Percentiles rank a stretch among this genome's conserved stretches.
These are phyloP conservation scores for Chytridium lagenaria DNA, from an alignment of 371 early-diverging fungal species.

Conservation along the genomic window DNA sequence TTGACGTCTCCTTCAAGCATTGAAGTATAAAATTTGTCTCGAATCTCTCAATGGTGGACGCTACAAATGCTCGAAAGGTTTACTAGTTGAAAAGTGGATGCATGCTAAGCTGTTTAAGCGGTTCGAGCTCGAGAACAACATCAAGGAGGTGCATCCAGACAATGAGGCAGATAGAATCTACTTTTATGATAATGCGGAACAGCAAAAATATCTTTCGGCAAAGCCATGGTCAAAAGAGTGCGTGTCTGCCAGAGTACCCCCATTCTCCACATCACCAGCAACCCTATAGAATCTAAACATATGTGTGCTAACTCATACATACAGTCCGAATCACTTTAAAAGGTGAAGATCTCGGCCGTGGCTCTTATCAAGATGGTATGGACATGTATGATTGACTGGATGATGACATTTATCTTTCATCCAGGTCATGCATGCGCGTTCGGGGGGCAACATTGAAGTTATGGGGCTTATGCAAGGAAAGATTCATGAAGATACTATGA, in stretches of 20 bases:
- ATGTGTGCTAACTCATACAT: neutral
- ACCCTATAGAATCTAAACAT: too few species aligned
- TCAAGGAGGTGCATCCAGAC: slow-evolving; percentile 56
- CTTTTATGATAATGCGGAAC: slow-evolving; percentile 73
- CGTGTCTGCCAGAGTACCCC: slow-evolving; percentile 17
- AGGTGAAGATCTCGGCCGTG: slow-evolving; percentile 91
- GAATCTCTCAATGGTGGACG: slow-evolving; percentile 30
- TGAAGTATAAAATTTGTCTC: too few species aligned
- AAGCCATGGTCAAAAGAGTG: slow-evolving; percentile 87
- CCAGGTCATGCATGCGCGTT: slow-evolving; percentile 93
- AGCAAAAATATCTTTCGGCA: slow-evolving; percentile 65
- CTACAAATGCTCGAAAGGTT: slow-evolving; percentile 34
- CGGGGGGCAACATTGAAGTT: slow-evolving; percentile 95
- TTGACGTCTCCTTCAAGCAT: too few species aligned
- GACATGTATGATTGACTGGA: neutral
- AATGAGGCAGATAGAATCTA: slow-evolving; percentile 79
- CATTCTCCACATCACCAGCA: too few species aligned
- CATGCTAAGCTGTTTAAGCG: slow-evolving; percentile 19
- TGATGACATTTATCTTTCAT: neutral
- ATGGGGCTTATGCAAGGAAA: slow-evolving; percentile 99
- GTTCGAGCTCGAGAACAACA: slow-evolving; percentile 87
- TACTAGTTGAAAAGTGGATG: neutral
- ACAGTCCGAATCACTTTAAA: slow-evolving; percentile 89
- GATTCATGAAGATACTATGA: slow-evolving; percentile 78
- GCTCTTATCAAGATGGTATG: slow-evolving; percentile 96